Evolutionary conservation across 495 filamentous ascomycete genomes (phyloP).

Genomic region (Polyplosphaeria fusca): DNA sequence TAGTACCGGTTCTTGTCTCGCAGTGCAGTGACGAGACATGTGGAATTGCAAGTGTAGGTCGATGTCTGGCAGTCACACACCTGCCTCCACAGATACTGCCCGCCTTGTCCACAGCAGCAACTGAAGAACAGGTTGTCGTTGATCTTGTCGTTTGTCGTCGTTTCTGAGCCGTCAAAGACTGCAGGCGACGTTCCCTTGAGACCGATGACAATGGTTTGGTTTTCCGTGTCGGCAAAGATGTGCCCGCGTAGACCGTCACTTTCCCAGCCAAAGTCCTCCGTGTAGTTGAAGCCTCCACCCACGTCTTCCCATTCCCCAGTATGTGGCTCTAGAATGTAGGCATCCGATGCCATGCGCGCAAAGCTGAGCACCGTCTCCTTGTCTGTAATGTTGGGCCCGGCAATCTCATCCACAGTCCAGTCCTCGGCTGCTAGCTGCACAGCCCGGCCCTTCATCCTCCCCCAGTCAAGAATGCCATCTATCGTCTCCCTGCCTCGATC

Average conservation of each 20-base stretch:
- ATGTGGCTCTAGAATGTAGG: constrained; percentile 72
- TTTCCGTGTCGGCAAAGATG: constrained; percentile 80
- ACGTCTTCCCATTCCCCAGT: constrained; percentile 78
- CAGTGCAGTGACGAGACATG: constrained; percentile 74
- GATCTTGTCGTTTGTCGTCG: constrained; percentile 92
- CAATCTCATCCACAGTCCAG: constrained; percentile 79
- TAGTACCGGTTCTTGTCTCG: constrained; percentile 86
- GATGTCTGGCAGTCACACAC: constrained; percentile 86
- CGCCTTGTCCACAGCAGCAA: constrained; percentile 93
- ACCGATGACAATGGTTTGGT: constrained; percentile 84
- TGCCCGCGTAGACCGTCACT: constrained; percentile 86
- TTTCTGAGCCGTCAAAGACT: constrained; percentile 90
- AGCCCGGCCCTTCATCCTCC: constrained; percentile 59
- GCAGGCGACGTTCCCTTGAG: constrained; percentile 88
- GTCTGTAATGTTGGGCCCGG: constrained; percentile 78
- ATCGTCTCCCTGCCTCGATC: constrained; percentile 74
- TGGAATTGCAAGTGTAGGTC: constrained; percentile 85
- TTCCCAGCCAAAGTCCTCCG: constrained; percentile 85
- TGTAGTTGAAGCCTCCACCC: constrained; percentile 74
- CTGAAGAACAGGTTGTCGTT: constrained; percentile 98
- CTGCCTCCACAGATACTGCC: constrained; percentile 77
- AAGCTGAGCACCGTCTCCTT: constrained; percentile 80
- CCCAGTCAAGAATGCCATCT: constrained; percentile 68
- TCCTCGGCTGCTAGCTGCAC: constrained; percentile 61
- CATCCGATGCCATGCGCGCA: constrained; percentile 81